Conservation (phyloP, 2,329 filamentous ascomycete genomes). For the Fusarium guadeloupense region DNA sequence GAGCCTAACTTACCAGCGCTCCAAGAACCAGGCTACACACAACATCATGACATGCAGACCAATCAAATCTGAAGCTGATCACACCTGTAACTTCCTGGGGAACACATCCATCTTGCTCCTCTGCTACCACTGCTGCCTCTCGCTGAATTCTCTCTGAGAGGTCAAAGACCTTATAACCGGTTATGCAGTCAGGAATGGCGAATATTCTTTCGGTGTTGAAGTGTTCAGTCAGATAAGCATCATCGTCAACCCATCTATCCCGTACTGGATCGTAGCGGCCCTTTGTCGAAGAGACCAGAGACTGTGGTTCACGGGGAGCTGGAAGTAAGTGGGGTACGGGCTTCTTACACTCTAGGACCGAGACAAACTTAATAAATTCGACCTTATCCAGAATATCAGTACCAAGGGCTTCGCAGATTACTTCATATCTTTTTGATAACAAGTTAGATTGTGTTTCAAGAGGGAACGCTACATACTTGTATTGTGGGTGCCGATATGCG, state of each 20-base stretch:
- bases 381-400: background rate
- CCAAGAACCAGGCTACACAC: background rate
- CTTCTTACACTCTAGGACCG: background rate
- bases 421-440: background rate
- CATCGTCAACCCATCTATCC: background rate
- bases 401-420: background rate
- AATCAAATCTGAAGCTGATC: constrained; percentile 2
- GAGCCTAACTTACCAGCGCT: background rate
- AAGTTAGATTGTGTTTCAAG: too few relatives aligned
- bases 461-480: background rate
- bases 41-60: background rate
- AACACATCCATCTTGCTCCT: background rate
- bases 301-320: background rate
- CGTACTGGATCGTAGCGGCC: background rate
- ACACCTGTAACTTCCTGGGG: background rate
- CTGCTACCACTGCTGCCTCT: background rate
- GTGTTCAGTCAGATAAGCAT: background rate
- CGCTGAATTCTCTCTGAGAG: background rate
- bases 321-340: background rate
- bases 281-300: background rate
- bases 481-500: background rate
- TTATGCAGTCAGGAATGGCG: background rate
- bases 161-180: background rate
- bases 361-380: background rate
- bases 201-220: background rate